Percentiles rank a stretch among this genome's conserved stretches.
Evolutionary conservation across 805 yeast species (phyloP).

Genomic region (Nakazawaea molendinolei): DNA sequence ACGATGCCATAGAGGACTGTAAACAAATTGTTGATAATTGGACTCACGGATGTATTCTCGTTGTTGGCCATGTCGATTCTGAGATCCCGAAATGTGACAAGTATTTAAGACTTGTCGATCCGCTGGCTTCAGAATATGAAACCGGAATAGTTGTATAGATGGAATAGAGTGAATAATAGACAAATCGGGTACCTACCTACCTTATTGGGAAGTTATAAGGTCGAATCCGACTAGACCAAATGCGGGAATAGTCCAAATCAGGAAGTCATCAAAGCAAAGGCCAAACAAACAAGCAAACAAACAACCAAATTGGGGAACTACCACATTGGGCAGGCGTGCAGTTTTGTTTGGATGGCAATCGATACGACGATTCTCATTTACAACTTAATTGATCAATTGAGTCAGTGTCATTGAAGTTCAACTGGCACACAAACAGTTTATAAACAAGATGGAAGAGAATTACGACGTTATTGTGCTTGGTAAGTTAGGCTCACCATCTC

Average conservation of each 20-base stretch:
- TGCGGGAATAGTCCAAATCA: no score
- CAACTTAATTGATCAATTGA: no score
- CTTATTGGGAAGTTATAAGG: no score
- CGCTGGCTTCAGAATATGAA: constrained; percentile 23
- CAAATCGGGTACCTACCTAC: no score
- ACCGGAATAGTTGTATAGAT: constrained; percentile 18
- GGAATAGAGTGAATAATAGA: no score
- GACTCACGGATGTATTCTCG: constrained; percentile 60
- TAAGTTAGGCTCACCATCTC: constrained; percentile 19
- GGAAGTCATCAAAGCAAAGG: no score
- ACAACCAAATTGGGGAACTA: no score
- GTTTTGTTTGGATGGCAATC: constrained; percentile 5
- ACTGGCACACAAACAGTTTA: not conserved
- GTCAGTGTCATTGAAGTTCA: not conserved
- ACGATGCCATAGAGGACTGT: constrained; percentile 47
- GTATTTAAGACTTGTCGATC: constrained; percentile 30
- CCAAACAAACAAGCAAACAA: no score
- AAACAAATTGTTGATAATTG: constrained; percentile 44
- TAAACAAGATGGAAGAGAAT: constrained; percentile 72
- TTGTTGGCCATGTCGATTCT: constrained; percentile 76
- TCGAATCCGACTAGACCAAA: no score
- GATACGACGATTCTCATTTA: no score
- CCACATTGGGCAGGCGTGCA: no score
- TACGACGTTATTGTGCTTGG: constrained; percentile 97
- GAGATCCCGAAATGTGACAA: constrained; percentile 74